phyloP scores from a whole-genome alignment of 345 rosid genomes.

The Theobroma cacao region DNA sequence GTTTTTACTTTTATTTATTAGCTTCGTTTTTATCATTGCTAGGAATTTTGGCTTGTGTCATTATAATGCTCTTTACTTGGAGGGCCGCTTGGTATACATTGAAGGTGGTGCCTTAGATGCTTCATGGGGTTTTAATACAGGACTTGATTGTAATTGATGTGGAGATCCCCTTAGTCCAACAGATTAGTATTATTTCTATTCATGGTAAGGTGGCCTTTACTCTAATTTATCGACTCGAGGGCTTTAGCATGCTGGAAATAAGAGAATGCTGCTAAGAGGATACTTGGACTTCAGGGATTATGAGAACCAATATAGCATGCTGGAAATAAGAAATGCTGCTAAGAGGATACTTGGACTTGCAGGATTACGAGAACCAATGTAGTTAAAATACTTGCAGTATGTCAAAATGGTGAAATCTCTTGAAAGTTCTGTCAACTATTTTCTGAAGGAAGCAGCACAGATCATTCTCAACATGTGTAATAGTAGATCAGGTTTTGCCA shows the following conservation, averaged over 20 bases:
- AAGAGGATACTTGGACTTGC: not conserved
- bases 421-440: not conserved
- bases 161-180: not conserved
- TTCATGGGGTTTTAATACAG: not conserved
- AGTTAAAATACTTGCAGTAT: not conserved
- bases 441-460: not conserved
- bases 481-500: not conserved
- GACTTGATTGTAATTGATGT: not conserved
- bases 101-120: not conserved
- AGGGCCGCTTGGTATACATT: not conserved
- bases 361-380: not conserved
- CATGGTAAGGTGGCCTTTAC: not conserved
- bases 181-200: not conserved
- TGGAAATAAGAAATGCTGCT: not conserved
- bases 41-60: conserved; percentile 6
- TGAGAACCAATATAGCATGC: not conserved
- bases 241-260: not conserved
- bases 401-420: not conserved
- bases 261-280: not conserved
- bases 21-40: conserved; percentile 9
- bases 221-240: not conserved
- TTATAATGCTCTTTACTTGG: not conserved
- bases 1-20: not conserved
- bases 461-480: not conserved
- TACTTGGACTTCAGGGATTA: not conserved